These are phyloP conservation scores for Boechera retrofracta DNA, from an alignment of 345 rosid genomes.

Conservation along the genomic window DNA sequence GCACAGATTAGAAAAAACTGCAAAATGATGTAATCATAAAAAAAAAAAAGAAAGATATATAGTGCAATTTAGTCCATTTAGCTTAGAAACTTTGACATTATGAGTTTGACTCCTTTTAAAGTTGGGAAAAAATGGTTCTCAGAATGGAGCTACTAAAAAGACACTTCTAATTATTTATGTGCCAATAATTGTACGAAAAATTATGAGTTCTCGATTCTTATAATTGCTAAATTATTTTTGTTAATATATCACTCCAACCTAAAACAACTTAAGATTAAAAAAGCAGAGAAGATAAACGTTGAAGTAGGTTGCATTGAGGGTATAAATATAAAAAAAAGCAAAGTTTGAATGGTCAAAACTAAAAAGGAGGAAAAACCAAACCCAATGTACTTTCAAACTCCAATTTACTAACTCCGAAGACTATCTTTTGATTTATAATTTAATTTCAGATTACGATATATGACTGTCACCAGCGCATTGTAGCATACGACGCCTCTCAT, in stretches of 20 bases:
- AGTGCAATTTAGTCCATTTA: conserved; percentile 11
- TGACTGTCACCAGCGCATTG: conserved; percentile 49
- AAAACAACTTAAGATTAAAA: not conserved
- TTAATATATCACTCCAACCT: not conserved
- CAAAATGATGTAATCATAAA: not conserved
- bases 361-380: conserved; percentile 43
- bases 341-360: conserved; percentile 49
- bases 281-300: conserved; percentile 16
- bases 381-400: conserved; percentile 50
- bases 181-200: not conserved
- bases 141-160: conserved; percentile 21
- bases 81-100: conserved; percentile 32
- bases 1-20: not conserved
- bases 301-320: conserved; percentile 13
- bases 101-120: conserved; percentile 15
- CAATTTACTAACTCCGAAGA: conserved; percentile 42
- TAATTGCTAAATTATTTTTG: no score
- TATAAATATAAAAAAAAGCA: not conserved
- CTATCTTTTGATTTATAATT: conserved; percentile 10
- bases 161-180: not conserved
- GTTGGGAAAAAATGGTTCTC: conserved; percentile 22
- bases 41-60: not conserved
- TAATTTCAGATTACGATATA: conserved; percentile 29
- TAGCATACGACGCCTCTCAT: conserved; percentile 32
- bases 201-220: no score